Conservation (phyloP, 1,139 yeast species). For the Scheffersomyces insectosa region DNA sequence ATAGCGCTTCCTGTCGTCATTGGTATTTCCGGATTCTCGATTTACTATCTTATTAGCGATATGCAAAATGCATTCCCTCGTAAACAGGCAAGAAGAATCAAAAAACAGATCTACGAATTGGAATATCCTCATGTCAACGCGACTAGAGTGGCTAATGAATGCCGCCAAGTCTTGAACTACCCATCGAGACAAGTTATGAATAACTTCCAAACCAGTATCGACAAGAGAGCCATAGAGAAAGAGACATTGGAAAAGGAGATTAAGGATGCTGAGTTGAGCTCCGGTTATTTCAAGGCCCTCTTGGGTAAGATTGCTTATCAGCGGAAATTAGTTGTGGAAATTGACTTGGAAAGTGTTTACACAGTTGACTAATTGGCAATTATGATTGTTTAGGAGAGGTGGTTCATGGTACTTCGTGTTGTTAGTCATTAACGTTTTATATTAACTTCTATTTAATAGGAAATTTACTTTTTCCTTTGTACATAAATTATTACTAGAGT, state of each 20-base stretch:
- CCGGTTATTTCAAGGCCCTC: slow-evolving; percentile 59
- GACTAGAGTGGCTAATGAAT: slow-evolving; percentile 76
- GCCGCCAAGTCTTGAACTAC: slow-evolving; percentile 73
- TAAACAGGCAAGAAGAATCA: slow-evolving; percentile 74
- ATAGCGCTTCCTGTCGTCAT: slow-evolving; percentile 49
- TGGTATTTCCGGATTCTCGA: slow-evolving; percentile 57
- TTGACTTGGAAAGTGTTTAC: slow-evolving; percentile 54
- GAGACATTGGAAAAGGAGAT: slow-evolving; percentile 54
- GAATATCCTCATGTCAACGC: slow-evolving; percentile 83
- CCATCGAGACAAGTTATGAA: slow-evolving; percentile 85
- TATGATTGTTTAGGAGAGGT: too few relatives aligned
- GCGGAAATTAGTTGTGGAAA: slow-evolving; percentile 42
- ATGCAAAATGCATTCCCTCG: slow-evolving; percentile 88
- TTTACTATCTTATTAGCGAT: slow-evolving; percentile 71
- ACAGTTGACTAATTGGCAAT: slow-evolving; percentile 36
- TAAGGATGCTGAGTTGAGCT: slow-evolving; percentile 59
- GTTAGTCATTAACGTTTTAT: too few relatives aligned
- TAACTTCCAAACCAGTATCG: slow-evolving; percentile 71
- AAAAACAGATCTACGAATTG: slow-evolving; percentile 56
- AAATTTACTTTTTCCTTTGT: slow-evolving; percentile 19
- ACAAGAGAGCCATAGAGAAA: slow-evolving; percentile 61
- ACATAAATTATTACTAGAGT: slow-evolving; percentile 25
- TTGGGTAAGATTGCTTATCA: slow-evolving; percentile 51
- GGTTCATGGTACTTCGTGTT: too few relatives aligned
- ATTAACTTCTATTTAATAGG: slow-evolving; percentile 4